Conservation (phyloP, 768 basidiomycete genomes). For the Candolleomyces efflorescens region DNA sequence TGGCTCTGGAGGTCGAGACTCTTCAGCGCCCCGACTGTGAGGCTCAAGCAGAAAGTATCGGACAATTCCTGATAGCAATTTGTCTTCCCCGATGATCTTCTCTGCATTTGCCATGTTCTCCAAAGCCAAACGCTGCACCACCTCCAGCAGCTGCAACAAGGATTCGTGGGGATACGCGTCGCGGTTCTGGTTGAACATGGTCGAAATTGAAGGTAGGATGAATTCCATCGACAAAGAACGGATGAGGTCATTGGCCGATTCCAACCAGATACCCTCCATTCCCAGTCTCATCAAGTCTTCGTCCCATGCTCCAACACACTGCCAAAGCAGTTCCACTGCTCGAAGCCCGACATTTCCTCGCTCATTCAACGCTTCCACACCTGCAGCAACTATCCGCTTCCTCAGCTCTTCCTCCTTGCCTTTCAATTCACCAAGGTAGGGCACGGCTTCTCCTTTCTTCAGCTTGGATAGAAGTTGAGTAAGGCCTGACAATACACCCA, state of each 20-base stretch:
- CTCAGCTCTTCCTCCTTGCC: slow-evolving; percentile 46
- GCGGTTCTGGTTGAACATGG: slow-evolving; percentile 26
- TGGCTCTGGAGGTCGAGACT: slow-evolving; percentile 36
- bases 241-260: slow-evolving; percentile 25
- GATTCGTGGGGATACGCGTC: slow-evolving; percentile 46
- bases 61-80: slow-evolving; percentile 49
- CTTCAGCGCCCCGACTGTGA: slow-evolving; percentile 28
- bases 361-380: slow-evolving; percentile 61
- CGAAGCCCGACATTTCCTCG: slow-evolving; percentile 61
- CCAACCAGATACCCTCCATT: slow-evolving; percentile 48
- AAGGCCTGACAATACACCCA: slow-evolving; percentile 65
- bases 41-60: slow-evolving; percentile 55
- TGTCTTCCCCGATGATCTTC: slow-evolving; percentile 45
- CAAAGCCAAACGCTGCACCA: slow-evolving; percentile 59
- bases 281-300: slow-evolving; percentile 20
- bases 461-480: slow-evolving; percentile 31
- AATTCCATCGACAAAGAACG: slow-evolving; percentile 31
- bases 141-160: slow-evolving; percentile 49
- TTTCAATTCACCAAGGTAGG: slow-evolving; percentile 30
- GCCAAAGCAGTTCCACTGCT: slow-evolving; percentile 73
- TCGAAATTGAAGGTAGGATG: slow-evolving; percentile 47
- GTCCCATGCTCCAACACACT: slow-evolving; percentile 68
- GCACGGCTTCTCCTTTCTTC: slow-evolving; percentile 27
- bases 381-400: slow-evolving; percentile 62
- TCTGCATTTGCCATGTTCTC: slow-evolving; percentile 52